phyloP scores from a whole-genome alignment of 805 yeast genomes.

The Brettanomyces anomalus region DNA sequence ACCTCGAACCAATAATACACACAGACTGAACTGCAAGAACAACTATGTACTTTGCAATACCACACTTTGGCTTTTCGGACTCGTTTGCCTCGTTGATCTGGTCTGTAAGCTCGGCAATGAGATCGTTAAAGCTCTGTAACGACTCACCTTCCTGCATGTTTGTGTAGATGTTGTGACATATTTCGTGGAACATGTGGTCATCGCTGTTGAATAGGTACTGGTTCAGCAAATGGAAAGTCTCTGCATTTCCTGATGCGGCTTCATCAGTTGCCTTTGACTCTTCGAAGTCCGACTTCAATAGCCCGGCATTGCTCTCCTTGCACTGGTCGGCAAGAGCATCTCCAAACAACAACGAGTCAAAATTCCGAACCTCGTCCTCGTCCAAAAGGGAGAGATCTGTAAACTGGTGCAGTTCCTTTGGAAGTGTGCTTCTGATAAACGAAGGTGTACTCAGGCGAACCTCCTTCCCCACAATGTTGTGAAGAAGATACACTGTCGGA shows the following conservation, averaged over 20 bases:
- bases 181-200: slow-evolving; percentile 25
- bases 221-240: slow-evolving; percentile 22
- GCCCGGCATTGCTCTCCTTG: slow-evolving; percentile 5
- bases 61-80: slow-evolving; percentile 9
- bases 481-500: slow-evolving; percentile 67
- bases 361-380: slow-evolving; percentile 27
- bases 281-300: slow-evolving; percentile 7
- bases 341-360: slow-evolving; percentile 29
- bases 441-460: slow-evolving; percentile 70
- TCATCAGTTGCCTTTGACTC: slow-evolving; percentile 12
- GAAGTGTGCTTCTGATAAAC: slow-evolving; percentile 60
- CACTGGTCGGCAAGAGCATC: slow-evolving; percentile 13
- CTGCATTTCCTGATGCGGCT: slow-evolving; percentile 20
- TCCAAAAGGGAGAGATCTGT: slow-evolving; percentile 34
- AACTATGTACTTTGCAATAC: slow-evolving; percentile 36
- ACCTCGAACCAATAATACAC: slow-evolving; percentile 80
- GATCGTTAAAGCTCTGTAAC: slow-evolving; percentile 20
- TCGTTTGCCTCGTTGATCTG: slow-evolving; percentile 9
- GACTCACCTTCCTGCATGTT: slow-evolving; percentile 24
- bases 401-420: slow-evolving; percentile 43
- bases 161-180: slow-evolving; percentile 25
- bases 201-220: slow-evolving; percentile 27
- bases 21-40: slow-evolving; percentile 61
- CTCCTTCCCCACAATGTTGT: slow-evolving; percentile 76
- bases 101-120: slow-evolving; percentile 16